Evolutionary conservation across 2,329 filamentous ascomycete species (phyloP), one percentile per base, ranked within the genome.

Genomic region (Fusarium sambucinum): DNA sequence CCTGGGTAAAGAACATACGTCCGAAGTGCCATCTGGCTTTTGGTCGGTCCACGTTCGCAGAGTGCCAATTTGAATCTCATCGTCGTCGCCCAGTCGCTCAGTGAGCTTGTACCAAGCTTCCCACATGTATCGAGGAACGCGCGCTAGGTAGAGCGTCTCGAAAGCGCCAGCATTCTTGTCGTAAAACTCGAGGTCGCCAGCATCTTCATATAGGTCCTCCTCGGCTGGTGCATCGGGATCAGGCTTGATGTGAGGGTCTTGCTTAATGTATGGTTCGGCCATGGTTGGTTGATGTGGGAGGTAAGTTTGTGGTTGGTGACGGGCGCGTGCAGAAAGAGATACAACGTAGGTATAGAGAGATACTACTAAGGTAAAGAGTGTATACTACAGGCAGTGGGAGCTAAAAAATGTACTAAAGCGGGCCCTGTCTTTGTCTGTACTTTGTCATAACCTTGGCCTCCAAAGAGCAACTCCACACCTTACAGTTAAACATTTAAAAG

Each of bases 41-140:
- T 76, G 76, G 66, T 86, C 84, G 57, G 77, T 81, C 85, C 86
- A 89, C 65, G 84, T 85, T 55, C 87, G 83, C 74, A 97, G 84
- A 30, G 89, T 95, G 44, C 93, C 93, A 68, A 97, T 87, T 76
- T 91, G 87, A 67, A 97, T 91, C 80, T 94, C 91, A 58, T 91
- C 90, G 70, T 96, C 90, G 66, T 95, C 92, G 73, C 92, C 90
- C 16, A 96, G 80, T 70, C 89, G 85, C 48, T 81, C 79, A 13
- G 73, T 74, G 41, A 80, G 69, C 74, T 81, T 80, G 59, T 83
- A 80, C 92, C 94, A 96, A 44, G 90, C 86, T 71, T 95, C 88
- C 89, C 93, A 96, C 59, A 97, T 84, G 76, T 92, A 91, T 68
- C 89, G 89, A 21, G 94, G 93, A 42, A 97, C 84, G 68, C 92